Percentiles rank a stretch among this genome's conserved stretches.
These are phyloP conservation scores for Paulownia fortunei DNA, from an alignment of 257 asterid genomes.

Conservation along the genomic window DNA sequence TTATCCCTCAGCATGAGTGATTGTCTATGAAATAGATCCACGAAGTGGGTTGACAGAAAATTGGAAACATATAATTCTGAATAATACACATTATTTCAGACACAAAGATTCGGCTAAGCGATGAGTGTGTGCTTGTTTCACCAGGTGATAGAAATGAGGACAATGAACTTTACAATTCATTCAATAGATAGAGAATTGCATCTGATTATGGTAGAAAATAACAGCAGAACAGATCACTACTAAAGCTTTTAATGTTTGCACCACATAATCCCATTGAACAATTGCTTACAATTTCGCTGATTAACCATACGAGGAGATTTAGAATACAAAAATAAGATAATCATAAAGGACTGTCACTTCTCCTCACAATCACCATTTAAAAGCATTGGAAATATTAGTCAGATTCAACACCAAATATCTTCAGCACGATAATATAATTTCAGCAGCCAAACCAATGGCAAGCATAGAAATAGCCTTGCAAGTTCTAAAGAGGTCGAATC, in stretches of 20 bases:
- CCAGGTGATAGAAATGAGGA: background rate
- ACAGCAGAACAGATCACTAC: background rate
- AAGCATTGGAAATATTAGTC: background rate
- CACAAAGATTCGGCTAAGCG: background rate
- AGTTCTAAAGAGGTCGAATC: conserved; percentile 18
- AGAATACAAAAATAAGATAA: background rate
- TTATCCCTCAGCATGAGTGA: too few relatives aligned
- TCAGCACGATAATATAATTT: conserved; percentile 13
- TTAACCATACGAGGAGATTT: background rate
- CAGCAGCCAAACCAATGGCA: conserved; percentile 19
- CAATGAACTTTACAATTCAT: background rate
- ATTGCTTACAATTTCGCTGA: background rate
- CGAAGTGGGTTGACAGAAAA: too few relatives aligned
- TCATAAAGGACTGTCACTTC: background rate
- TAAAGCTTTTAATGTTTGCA: background rate
- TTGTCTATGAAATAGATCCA: too few relatives aligned
- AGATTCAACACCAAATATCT: conserved; percentile 7
- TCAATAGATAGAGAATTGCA: background rate
- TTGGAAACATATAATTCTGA: too few relatives aligned
- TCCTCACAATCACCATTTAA: background rate
- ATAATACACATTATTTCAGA: too few relatives aligned
- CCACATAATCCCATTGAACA: background rate
- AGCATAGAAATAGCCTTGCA: background rate
- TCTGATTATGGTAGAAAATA: background rate
- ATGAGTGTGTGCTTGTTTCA: background rate